These are phyloP conservation scores for Trichoderma polysporum DNA, from an alignment of 2,329 filamentous ascomycete species.

Conservation along the genomic window DNA sequence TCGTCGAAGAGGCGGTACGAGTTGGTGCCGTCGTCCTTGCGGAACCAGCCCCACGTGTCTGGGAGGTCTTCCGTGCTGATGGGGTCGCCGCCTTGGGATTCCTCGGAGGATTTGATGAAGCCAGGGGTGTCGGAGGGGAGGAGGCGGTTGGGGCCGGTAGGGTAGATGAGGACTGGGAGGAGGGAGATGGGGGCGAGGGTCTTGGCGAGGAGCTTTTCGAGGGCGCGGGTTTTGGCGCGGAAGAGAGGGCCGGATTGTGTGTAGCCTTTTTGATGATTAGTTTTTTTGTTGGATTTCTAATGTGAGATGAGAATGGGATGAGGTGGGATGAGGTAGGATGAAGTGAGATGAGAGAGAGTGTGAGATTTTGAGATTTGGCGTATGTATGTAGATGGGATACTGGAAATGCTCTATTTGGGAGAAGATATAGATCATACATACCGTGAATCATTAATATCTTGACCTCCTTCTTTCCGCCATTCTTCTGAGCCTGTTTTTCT, in stretches of 20 bases:
- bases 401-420: neutral
- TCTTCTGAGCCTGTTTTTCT: constrained; percentile 33
- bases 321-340: neutral
- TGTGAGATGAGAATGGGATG: neutral
- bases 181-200: constrained; percentile 61
- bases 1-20: constrained; percentile 69
- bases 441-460: constrained; percentile 79
- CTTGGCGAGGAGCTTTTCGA: constrained; percentile 78
- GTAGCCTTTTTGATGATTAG: constrained; percentile 58
- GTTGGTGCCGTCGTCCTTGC: constrained; percentile 63
- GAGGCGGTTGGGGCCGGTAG: constrained; percentile 66
- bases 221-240: constrained; percentile 81
- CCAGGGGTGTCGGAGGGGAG: constrained; percentile 67
- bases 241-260: constrained; percentile 88
- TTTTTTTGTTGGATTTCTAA: neutral
- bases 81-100: constrained; percentile 28
- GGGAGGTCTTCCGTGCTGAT: constrained; percentile 40
- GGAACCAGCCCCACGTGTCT: constrained; percentile 81
- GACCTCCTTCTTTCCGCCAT: constrained; percentile 47
- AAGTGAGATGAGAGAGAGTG: neutral
- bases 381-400: neutral
- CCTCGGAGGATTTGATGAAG: constrained; percentile 51
- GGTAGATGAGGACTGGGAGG: constrained; percentile 61
- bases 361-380: neutral
- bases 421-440: constrained; percentile 34